Evolutionary conservation across 129 eudicot genomes (phyloP), one percentile per base, ranked within the genome.

Genomic region (Escallonia rubra): DNA sequence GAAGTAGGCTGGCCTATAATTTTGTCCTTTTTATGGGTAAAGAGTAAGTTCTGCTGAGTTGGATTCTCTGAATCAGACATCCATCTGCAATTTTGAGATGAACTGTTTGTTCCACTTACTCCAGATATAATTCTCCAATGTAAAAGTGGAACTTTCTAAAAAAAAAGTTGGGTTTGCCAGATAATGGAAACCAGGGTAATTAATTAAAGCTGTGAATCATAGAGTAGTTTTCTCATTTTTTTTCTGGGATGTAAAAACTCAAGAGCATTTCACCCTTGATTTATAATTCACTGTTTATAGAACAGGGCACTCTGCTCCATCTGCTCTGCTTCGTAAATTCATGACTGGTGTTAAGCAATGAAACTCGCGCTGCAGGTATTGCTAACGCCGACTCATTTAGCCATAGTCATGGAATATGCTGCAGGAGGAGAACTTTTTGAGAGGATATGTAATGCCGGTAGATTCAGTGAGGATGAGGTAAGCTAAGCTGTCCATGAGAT

Each of bases 391-490:
- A 83, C 87, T 13, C 96, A 86, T 81, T 84, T 89, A 23, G 96
- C 94, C 70, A 86, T 89, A 56, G 88, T 86, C 52, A 86, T 89
- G 96, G 96, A 89, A 75, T 89, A 86, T 79, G 96, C 94, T 3
- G 79, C 89, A 0, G 94, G 93, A 10, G 96, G 96, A 13, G 96
- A 89, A 74, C 96, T 86, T 76, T 86, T 89, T 42, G 90, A 86
- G 34, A 79, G 87, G 78, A 89, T 89, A n/a, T 89, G 94, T 64
- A 83, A 70, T 12, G 94, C 96, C 8, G 96, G 96, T 13, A 80
- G 96, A 76, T 89, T 89, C 65, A 89, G 90, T 57, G 96, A 89
- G 67, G 96, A 89, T 48, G 96, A 89, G 94, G 96, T 89, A 69
- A 41, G 16, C 42, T 23, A 23, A 23, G 34, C 34, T 23, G 34